Percentiles rank a stretch among this genome's conserved stretches.
phyloP scores from a whole-genome alignment of 192 early-diverging fungal species.

The Chytriomyces hyalinus region DNA sequence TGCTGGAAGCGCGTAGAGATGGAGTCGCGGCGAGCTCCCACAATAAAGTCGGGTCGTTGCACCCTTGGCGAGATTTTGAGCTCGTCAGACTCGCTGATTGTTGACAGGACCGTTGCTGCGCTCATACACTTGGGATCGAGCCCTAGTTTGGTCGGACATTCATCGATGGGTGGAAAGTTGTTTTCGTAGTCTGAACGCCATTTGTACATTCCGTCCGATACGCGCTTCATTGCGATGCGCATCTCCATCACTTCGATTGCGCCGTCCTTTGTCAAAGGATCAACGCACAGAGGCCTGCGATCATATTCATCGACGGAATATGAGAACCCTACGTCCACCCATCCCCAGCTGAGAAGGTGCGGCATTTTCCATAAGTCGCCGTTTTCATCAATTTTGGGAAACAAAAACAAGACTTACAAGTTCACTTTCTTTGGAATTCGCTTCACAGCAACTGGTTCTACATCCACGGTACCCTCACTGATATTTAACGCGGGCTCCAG shows the following conservation, averaged over 20 bases:
- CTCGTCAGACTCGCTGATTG: too few species aligned
- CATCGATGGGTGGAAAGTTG: constrained; percentile 9
- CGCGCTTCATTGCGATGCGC: constrained; percentile 30
- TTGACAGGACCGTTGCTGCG: too few species aligned
- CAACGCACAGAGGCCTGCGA: constrained; percentile 22
- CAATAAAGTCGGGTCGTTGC: too few species aligned
- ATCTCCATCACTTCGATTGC: constrained; percentile 36
- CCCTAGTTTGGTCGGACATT: neutral
- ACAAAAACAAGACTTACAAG: constrained; percentile 19
- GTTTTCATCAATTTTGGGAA: neutral
- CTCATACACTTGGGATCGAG: too few species aligned
- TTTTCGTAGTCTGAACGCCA: constrained; percentile 23
- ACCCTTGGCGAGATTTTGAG: too few species aligned
- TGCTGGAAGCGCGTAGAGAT: too few species aligned
- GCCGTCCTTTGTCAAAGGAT: constrained; percentile 32
- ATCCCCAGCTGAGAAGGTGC: constrained; percentile 28
- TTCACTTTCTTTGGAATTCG: constrained; percentile 20
- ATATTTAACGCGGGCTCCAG: neutral
- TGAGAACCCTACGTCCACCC: constrained; percentile 39
- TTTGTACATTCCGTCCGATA: constrained; percentile 8
- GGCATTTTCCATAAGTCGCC: neutral
- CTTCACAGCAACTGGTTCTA: neutral
- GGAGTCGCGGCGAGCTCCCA: too few species aligned
- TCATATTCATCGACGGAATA: constrained; percentile 35
- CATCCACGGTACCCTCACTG: neutral